phyloP scores from a whole-genome alignment of 305 asterid species.

The Fraxinus dipetala region DNA sequence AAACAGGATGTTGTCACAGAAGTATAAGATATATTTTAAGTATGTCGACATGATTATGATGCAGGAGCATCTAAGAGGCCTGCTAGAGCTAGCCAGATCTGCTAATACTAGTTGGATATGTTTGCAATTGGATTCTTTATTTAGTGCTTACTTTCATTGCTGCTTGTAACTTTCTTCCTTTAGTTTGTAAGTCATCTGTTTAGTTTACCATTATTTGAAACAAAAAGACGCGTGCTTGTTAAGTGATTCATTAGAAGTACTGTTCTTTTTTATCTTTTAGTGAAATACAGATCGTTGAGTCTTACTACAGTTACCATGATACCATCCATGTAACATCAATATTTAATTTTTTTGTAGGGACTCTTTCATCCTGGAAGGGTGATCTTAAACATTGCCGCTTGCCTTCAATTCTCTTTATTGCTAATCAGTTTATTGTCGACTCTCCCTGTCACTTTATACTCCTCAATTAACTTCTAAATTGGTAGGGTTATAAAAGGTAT shows the following conservation, averaged over 20 bases:
- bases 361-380: neutral
- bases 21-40: neutral
- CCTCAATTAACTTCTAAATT: neutral
- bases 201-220: neutral
- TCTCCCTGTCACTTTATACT: neutral
- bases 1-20: neutral
- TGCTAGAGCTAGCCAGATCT: neutral
- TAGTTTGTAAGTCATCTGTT: neutral
- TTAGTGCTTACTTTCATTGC: neutral
- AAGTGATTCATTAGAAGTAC: neutral
- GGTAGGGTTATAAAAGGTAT: neutral
- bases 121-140: neutral
- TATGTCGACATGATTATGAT: neutral
- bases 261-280: neutral
- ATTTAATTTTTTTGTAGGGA: neutral
- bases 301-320: neutral
- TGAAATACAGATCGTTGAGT: neutral
- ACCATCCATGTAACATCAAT: neutral
- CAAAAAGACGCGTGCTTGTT: neutral
- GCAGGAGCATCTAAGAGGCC: neutral
- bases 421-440: neutral
- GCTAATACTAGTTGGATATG: neutral
- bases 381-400: neutral
- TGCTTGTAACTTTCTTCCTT: neutral
- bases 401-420: neutral